A percentile compares a stretch with the other conserved stretches of the same genome.
Conservation (phyloP, 805 yeast genomes). For the Limtongia smithiae region DNA sequence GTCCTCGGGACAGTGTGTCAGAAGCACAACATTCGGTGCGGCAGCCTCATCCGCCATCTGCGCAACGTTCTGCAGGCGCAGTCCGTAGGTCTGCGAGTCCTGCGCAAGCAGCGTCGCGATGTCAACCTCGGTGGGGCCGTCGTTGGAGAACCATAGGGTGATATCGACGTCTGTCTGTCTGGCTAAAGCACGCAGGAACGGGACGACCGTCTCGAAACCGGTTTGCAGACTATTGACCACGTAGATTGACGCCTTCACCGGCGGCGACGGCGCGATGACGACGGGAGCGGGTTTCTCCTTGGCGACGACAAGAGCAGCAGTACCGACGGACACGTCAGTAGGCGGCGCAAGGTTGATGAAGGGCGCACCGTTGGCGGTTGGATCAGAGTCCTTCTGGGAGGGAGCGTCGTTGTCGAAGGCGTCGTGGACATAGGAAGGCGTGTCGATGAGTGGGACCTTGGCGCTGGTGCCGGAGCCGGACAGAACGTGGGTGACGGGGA, state of each 20-base stretch:
- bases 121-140: constrained; percentile 1
- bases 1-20: constrained; percentile 19
- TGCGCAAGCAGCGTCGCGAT: constrained; percentile 12
- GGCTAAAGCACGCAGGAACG: constrained; percentile 17
- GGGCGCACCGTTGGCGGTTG: not conserved
- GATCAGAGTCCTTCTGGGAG: not conserved
- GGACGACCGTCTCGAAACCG: constrained; percentile 26
- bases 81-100: constrained; percentile 9
- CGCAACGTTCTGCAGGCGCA: not conserved
- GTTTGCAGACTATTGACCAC: constrained; percentile 24
- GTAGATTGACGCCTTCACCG: constrained; percentile 8
- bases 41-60: not conserved
- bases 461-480: not conserved
- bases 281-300: not conserved
- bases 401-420: not conserved
- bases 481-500: not conserved
- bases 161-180: constrained; percentile 9
- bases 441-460: too few species aligned
- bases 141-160: constrained; percentile 14
- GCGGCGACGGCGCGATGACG: not conserved
- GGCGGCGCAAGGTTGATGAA: not conserved
- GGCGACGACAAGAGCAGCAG: not conserved
- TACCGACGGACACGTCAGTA: not conserved
- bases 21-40: constrained; percentile 9
- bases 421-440: not conserved